These are phyloP conservation scores for Kodamaea nitidulidarum DNA, from an alignment of 805 yeast species.

Conservation along the genomic window DNA sequence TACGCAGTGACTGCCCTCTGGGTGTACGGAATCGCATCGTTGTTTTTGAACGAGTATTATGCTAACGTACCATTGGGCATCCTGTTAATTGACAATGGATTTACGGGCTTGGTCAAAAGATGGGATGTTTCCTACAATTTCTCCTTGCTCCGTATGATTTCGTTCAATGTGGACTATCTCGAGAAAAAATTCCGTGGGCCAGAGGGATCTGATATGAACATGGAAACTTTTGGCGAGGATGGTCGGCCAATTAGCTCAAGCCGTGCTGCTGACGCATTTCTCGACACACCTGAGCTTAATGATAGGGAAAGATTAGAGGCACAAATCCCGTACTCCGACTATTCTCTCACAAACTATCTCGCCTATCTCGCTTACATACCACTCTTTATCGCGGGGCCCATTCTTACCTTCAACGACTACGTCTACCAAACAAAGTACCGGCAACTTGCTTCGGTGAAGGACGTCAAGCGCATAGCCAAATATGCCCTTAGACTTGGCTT, in stretches of 20 bases:
- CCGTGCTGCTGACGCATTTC: background rate
- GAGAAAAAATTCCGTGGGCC: constrained; percentile 27
- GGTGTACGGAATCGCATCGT: constrained; percentile 72
- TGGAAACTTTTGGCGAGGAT: constrained; percentile 6
- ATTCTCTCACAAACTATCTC: constrained; percentile 60
- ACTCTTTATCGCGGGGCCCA: constrained; percentile 91
- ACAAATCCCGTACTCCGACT: constrained; percentile 58
- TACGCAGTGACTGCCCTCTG: constrained; percentile 52
- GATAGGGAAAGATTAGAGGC: constrained; percentile 66
- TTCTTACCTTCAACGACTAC: constrained; percentile 88
- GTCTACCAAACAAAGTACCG: constrained; percentile 63
- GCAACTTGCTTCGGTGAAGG: constrained; percentile 52
- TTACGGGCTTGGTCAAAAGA: constrained; percentile 72
- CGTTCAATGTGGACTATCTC: constrained; percentile 75
- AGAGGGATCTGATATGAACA: constrained; percentile 7
- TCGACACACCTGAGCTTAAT: constrained; percentile 23
- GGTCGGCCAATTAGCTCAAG: background rate
- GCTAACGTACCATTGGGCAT: constrained; percentile 54
- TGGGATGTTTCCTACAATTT: constrained; percentile 98
- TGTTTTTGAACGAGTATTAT: constrained; percentile 72
- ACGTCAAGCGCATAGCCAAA: constrained; percentile 44
- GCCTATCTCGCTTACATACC: constrained; percentile 85
- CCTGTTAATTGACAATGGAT: constrained; percentile 54
- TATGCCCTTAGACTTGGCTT: constrained; percentile 68
- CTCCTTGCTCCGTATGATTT: constrained; percentile 76